These are phyloP conservation scores for Neurospora sp. DNA, from an alignment of 495 filamentous ascomycete species.

Conservation along the genomic window DNA sequence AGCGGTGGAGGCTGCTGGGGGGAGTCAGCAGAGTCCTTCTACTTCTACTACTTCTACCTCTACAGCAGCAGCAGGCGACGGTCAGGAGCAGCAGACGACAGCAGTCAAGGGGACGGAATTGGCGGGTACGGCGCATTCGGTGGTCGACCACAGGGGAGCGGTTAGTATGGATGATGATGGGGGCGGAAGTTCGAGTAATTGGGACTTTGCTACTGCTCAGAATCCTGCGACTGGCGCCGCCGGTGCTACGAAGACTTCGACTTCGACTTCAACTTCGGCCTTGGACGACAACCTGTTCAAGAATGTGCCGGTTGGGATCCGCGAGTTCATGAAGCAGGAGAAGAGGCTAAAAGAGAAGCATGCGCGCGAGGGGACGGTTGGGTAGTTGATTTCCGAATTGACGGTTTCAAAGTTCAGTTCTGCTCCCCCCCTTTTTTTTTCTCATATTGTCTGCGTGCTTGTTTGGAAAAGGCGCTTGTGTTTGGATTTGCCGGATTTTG, in stretches of 20 bases:
- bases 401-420: background rate
- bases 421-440: background rate
- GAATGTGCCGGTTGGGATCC: constrained; percentile 82
- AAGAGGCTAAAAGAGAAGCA: constrained; percentile 79
- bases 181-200: constrained; percentile 59
- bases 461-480: background rate
- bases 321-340: constrained; percentile 96
- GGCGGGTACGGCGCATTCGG: background rate
- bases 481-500: background rate
- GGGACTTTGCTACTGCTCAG: constrained; percentile 36
- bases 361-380: constrained; percentile 29
- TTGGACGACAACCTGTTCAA: constrained; percentile 60
- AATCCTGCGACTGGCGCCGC: background rate
- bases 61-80: background rate
- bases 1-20: constrained; percentile 1
- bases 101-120: background rate
- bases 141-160: constrained; percentile 11
- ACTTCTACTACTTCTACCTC: background rate
- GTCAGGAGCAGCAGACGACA: background rate
- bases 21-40: constrained; percentile 1
- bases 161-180: constrained; percentile 74
- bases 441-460: background rate
- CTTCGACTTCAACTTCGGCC: background rate
- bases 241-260: constrained; percentile 21
- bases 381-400: constrained; percentile 15